Evolutionary conservation across 1,284 basidiomycete species (phyloP).

Genomic region (Leccinum subrobustum): DNA sequence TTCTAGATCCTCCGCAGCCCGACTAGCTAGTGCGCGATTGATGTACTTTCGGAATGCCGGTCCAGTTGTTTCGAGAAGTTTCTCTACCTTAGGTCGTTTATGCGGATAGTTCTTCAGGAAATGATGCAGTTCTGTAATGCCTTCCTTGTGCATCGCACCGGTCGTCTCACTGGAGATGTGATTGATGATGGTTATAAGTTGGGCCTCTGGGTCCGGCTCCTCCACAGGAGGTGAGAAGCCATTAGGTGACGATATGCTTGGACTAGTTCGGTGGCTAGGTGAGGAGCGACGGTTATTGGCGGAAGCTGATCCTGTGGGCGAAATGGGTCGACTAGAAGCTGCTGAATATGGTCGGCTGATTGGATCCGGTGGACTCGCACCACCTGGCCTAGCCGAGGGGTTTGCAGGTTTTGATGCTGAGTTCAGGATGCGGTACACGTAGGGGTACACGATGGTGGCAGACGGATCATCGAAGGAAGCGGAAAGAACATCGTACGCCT

Average conservation of each 20-base stretch:
- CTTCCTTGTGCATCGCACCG: conserved; percentile 81
- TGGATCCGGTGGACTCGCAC: conserved; percentile 38
- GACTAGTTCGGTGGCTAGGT: conserved; percentile 64
- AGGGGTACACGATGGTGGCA: conserved; percentile 80
- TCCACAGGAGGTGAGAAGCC: conserved; percentile 52
- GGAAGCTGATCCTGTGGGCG: conserved; percentile 59
- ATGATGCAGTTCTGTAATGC: conserved; percentile 94
- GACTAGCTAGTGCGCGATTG: conserved; percentile 75
- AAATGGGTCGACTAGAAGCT: conserved; percentile 59
- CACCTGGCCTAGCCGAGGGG: conserved; percentile 37
- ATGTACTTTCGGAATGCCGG: conserved; percentile 85
- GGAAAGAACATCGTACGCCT: conserved; percentile 79
- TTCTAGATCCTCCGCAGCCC: conserved; percentile 84
- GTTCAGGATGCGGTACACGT: conserved; percentile 84
- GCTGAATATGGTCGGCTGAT: conserved; percentile 51
- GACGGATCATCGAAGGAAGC: conserved; percentile 79
- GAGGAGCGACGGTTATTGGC: conserved; percentile 52
- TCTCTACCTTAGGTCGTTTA: conserved; percentile 82
- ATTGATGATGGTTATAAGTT: conserved; percentile 81
- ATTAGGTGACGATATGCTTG: conserved; percentile 58
- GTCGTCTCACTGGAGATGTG: conserved; percentile 89
- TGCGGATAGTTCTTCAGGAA: conserved; percentile 93
- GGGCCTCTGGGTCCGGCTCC: conserved; percentile 79
- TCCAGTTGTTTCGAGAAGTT: conserved; percentile 79
- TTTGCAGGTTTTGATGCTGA: conserved; percentile 51